A percentile compares a stretch with the other conserved stretches of the same genome.
Evolutionary conservation across 202 grass and related monocot species (phyloP).

Genomic region (Musa balbisiana): DNA sequence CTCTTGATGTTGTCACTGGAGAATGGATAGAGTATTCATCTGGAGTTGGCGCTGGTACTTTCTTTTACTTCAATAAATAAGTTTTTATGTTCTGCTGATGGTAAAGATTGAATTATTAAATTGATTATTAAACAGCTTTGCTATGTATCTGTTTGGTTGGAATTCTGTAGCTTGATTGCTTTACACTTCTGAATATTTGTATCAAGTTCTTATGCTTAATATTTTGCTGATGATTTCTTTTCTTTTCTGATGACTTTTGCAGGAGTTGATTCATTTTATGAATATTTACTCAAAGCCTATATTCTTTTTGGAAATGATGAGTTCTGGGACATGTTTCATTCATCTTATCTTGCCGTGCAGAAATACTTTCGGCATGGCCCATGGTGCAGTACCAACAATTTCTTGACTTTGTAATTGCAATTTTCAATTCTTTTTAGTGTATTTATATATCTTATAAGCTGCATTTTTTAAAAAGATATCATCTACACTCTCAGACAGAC

Average conservation of each 20-base stretch:
- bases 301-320: constrained; percentile 89
- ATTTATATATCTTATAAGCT: not conserved
- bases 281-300: constrained; percentile 94
- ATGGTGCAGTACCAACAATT: constrained; percentile 41
- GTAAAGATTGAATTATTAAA: not conserved
- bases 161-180: not conserved
- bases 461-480: too few relatives aligned
- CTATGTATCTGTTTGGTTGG: not conserved
- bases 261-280: constrained; percentile 99
- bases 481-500: too few relatives aligned
- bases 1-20: constrained; percentile 78
- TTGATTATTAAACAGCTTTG: not conserved
- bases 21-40: constrained; percentile 95
- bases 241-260: constrained; percentile 34
- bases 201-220: constrained; percentile 2
- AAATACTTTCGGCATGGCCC: constrained; percentile 93
- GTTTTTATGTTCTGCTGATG: constrained; percentile 7
- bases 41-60: constrained; percentile 93
- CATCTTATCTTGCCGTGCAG: constrained; percentile 84
- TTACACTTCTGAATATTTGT: not conserved
- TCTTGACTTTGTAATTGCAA: constrained; percentile 13
- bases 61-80: constrained; percentile 21
- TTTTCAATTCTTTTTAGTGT: constrained; percentile 16
- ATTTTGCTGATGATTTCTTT: constrained; percentile 17
- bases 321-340: constrained; percentile 96